These are phyloP conservation scores for Platismatia glauca DNA, from an alignment of 495 filamentous ascomycete species.

Conservation along the genomic window DNA sequence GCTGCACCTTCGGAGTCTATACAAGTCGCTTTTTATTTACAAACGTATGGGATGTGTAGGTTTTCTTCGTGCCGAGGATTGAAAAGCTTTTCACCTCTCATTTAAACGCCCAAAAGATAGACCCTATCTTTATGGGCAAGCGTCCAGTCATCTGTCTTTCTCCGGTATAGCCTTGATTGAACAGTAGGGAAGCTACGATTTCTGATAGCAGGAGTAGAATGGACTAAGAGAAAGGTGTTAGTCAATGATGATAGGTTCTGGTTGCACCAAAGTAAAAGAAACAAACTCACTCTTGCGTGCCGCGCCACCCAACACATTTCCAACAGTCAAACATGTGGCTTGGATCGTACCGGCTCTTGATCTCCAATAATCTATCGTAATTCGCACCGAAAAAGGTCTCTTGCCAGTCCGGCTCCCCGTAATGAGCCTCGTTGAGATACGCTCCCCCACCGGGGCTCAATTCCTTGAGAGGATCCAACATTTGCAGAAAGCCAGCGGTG, in stretches of 20 bases:
- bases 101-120: background rate
- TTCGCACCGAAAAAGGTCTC: conserved; percentile 43
- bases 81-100: too few species aligned
- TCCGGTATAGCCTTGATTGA: background rate
- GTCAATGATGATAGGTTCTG: background rate
- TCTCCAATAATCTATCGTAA: conserved; percentile 31
- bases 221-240: conserved; percentile 1
- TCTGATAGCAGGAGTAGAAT: conserved; percentile 6
- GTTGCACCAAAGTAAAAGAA: background rate
- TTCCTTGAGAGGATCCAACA: conserved; percentile 3
- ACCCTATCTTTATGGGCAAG: background rate
- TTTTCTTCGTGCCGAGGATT: too few species aligned
- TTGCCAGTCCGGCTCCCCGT: conserved; percentile 34
- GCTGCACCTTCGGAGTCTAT: too few species aligned
- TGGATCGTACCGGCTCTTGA: conserved; percentile 44
- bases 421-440: conserved; percentile 9
- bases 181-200: background rate
- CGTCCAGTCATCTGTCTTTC: background rate
- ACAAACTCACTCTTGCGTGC: conserved; percentile 2
- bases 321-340: conserved; percentile 34
- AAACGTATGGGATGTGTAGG: too few species aligned
- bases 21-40: too few species aligned
- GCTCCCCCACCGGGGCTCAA: conserved; percentile 1
- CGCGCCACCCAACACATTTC: conserved; percentile 35
- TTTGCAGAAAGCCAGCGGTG: conserved; percentile 5